These are phyloP conservation scores for Emergomyces pasteurianus DNA, from an alignment of 2,329 filamentous ascomycete species.

Conservation along the genomic window DNA sequence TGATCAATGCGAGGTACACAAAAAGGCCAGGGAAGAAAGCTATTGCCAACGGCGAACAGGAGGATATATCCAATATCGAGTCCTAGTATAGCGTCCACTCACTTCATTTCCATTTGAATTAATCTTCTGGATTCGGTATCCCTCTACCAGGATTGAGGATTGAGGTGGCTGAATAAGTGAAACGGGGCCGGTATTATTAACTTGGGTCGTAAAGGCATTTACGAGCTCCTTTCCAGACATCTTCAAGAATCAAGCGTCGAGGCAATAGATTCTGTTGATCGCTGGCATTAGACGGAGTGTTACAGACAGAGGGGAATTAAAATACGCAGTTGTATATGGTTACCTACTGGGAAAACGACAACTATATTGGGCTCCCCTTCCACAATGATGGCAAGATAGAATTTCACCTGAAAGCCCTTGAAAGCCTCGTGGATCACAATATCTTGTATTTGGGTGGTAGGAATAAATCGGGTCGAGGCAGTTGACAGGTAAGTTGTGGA, in stretches of 20 bases:
- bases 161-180: background rate
- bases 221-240: slow-evolving; percentile 78
- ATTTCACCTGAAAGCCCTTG: slow-evolving; percentile 76
- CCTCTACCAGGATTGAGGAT: background rate
- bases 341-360: slow-evolving; percentile 74
- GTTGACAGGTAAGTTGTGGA: slow-evolving; percentile 55
- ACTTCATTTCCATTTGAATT: background rate
- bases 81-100: background rate
- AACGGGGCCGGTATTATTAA: slow-evolving; percentile 22
- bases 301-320: background rate
- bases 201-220: slow-evolving; percentile 67
- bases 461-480: slow-evolving; percentile 63
- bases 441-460: slow-evolving; percentile 83
- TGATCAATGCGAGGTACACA: slow-evolving; percentile 50
- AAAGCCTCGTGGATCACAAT: slow-evolving; percentile 94
- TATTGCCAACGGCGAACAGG: background rate
- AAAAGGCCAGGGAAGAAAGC: slow-evolving; percentile 11
- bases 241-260: slow-evolving; percentile 60
- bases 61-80: background rate
- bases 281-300: slow-evolving; percentile 6
- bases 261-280: slow-evolving; percentile 51
- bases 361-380: slow-evolving; percentile 79
- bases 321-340: background rate
- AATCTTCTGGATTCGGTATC: background rate
- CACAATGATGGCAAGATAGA: slow-evolving; percentile 82